These are phyloP conservation scores for Lasiodiplodia sp. DNA, from an alignment of 2,329 filamentous ascomycete genomes.

Conservation along the genomic window DNA sequence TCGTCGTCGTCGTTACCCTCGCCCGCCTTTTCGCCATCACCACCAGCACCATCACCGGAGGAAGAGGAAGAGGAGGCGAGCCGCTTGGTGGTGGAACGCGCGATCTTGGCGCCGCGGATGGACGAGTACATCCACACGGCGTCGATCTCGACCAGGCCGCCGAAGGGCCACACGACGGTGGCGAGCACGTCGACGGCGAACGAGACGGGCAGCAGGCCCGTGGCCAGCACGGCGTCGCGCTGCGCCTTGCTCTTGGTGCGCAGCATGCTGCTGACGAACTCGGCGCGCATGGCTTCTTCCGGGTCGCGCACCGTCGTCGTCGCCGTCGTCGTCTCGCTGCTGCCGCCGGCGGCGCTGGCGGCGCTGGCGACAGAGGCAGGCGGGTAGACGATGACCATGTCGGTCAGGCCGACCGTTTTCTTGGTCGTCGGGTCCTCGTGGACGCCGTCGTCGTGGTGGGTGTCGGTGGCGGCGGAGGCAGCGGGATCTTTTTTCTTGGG, in stretches of 20 bases:
- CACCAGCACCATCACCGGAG: neutral
- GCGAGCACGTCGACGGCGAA: slow-evolving; percentile 46
- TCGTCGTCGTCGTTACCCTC: neutral
- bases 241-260: slow-evolving; percentile 52
- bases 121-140: slow-evolving; percentile 49
- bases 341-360: no score
- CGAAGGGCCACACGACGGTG: slow-evolving; percentile 48
- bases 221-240: slow-evolving; percentile 52
- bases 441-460: slow-evolving; percentile 11
- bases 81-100: slow-evolving; percentile 49
- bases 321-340: slow-evolving; percentile 21
- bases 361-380: neutral
- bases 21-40: neutral
- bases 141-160: slow-evolving; percentile 46
- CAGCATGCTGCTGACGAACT: slow-evolving; percentile 52
- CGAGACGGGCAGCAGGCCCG: slow-evolving; percentile 46
- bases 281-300: slow-evolving; percentile 46
- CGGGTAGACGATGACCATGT: slow-evolving; percentile 53
- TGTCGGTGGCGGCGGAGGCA: neutral
- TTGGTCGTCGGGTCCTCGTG: slow-evolving; percentile 35
- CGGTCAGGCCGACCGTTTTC: slow-evolving; percentile 48
- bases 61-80: slow-evolving; percentile 34
- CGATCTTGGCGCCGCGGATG: slow-evolving; percentile 54
- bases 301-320: slow-evolving; percentile 35
- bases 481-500: neutral